Percentiles rank a stretch among this genome's conserved stretches.
Conservation (phyloP, 768 basidiomycete genomes). For the Amanita phalloides region DNA sequence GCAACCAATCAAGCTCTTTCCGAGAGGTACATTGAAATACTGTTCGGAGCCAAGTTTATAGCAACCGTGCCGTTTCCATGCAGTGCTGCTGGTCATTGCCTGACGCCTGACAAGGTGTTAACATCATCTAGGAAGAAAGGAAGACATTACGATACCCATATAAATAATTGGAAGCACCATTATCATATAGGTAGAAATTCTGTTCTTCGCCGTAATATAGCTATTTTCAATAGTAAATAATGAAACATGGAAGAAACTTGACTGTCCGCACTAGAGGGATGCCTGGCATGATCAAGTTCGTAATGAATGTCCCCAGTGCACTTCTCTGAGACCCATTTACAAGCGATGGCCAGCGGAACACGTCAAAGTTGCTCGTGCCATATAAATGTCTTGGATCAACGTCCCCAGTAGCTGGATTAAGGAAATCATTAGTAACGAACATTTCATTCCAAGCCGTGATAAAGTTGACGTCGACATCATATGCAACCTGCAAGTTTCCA, state of each 20-base stretch:
- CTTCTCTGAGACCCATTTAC: constrained; percentile 75
- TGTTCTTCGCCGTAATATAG: constrained; percentile 91
- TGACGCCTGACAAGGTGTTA: constrained; percentile 53
- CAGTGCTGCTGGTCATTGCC: constrained; percentile 74
- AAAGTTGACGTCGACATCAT: constrained; percentile 75
- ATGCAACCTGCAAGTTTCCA: constrained; percentile 86
- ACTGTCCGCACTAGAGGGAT: constrained; percentile 52
- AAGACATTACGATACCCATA: constrained; percentile 42
- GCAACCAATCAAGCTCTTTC: constrained; percentile 71
- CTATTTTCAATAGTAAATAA: constrained; percentile 20
- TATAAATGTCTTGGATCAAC: constrained; percentile 86
- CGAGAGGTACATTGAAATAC: constrained; percentile 90
- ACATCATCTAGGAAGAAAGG: background rate
- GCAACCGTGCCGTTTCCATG: constrained; percentile 92
- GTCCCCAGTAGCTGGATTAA: constrained; percentile 54
- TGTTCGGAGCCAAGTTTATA: constrained; percentile 84
- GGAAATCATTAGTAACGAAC: constrained; percentile 79
- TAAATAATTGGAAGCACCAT: constrained; percentile 85
- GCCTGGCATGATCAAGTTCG: constrained; percentile 77
- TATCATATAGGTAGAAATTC: constrained; percentile 79
- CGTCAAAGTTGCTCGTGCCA: constrained; percentile 90
- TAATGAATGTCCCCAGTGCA: constrained; percentile 69
- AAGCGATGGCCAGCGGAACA: constrained; percentile 88
- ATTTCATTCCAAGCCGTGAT: constrained; percentile 88
- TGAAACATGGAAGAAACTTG: background rate